Evolutionary conservation across 306 rosid species (phyloP).

Genomic region (Cicer arietinum): DNA sequence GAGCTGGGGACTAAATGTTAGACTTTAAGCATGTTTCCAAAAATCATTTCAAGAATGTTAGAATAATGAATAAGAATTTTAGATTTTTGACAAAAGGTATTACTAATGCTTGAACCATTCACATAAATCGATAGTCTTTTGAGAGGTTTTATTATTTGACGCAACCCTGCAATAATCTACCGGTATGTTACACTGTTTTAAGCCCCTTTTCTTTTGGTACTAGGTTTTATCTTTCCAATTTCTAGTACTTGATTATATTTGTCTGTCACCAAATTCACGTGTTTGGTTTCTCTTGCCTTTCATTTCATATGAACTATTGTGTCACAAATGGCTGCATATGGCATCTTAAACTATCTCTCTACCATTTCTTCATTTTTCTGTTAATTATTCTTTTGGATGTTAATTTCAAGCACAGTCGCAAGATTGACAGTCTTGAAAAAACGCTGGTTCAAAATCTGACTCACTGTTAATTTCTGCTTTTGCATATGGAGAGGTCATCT

Average conservation of each 20-base stretch:
- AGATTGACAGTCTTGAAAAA: slow-evolving; percentile 28
- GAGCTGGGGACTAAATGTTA: background rate
- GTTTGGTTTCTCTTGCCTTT: background rate
- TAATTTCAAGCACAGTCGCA: background rate
- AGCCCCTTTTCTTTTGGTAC: background rate
- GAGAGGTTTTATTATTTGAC: background rate
- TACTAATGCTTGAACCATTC: background rate
- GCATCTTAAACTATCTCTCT: slow-evolving; percentile 16
- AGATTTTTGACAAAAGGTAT: slow-evolving; percentile 13
- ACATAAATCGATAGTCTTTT: background rate
- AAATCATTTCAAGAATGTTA: background rate
- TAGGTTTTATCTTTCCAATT: background rate
- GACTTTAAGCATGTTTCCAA: background rate
- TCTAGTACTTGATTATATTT: background rate
- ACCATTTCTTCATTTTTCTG: background rate
- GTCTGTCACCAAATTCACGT: background rate
- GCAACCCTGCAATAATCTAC: slow-evolving; percentile 8
- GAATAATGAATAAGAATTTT: background rate
- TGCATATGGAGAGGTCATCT: slow-evolving; percentile 6
- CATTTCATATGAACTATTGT: slow-evolving; percentile 8
- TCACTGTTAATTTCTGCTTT: background rate
- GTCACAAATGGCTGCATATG: slow-evolving; percentile 14
- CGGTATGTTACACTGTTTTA: slow-evolving; percentile 12
- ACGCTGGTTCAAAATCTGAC: background rate
- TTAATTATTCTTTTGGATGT: slow-evolving; percentile 1